Percentiles rank a stretch among this genome's conserved stretches.
Conservation (phyloP, 345 rosid genomes). For the Rhodamnia argentea region DNA sequence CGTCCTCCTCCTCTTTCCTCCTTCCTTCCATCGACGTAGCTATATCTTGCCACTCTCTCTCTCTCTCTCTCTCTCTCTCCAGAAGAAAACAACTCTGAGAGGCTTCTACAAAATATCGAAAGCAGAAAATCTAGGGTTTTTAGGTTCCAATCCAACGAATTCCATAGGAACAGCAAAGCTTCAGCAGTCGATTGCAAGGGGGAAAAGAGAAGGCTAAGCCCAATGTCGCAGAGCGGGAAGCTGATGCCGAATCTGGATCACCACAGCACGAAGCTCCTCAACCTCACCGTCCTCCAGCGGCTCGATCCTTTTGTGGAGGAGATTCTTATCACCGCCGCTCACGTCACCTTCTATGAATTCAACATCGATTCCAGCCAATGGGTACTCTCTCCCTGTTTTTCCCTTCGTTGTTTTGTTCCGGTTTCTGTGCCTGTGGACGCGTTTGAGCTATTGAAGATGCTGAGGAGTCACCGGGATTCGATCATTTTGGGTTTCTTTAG, state of each 20-base stretch:
- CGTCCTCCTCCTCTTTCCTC: neutral
- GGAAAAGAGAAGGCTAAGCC: neutral
- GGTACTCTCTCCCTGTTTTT: constrained; percentile 21
- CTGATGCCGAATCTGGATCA: constrained; percentile 89
- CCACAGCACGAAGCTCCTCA: constrained; percentile 74
- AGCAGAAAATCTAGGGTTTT: neutral
- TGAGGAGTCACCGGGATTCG: neutral
- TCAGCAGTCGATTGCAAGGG: neutral
- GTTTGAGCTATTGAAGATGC: neutral
- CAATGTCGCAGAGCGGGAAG: constrained; percentile 80
- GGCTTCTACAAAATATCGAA: neutral
- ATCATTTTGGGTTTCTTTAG: neutral
- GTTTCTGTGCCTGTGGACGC: neutral
- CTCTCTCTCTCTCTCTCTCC: neutral
- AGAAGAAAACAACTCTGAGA: neutral
- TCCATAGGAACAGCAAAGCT: neutral
- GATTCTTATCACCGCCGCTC: constrained; percentile 91
- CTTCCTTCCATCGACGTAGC: neutral
- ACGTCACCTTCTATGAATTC: constrained; percentile 94
- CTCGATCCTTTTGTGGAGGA: constrained; percentile 83
- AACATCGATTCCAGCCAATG: constrained; percentile 79
- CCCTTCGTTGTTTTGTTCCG: neutral
- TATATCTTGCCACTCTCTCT: neutral
- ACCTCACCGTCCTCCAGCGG: constrained; percentile 87
- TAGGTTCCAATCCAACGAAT: neutral